These are phyloP conservation scores for Aegilops speltoides DNA, from an alignment of 176 grass and related monocot genomes.

Conservation along the genomic window DNA sequence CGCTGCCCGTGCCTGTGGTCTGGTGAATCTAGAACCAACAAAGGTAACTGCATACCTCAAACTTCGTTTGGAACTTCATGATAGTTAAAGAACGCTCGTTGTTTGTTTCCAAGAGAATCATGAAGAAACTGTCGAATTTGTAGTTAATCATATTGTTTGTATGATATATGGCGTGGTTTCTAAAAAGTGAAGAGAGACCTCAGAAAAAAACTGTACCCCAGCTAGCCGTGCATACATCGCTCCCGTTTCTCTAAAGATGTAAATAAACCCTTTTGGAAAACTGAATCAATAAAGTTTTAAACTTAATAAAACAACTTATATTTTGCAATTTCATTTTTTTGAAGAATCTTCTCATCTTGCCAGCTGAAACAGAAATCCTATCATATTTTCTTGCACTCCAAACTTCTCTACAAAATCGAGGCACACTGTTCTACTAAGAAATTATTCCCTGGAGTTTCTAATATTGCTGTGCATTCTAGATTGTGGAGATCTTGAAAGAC, in stretches of 20 bases:
- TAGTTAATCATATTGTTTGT: neutral
- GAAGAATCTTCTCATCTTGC: neutral
- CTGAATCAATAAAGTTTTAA: neutral
- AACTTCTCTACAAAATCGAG: neutral
- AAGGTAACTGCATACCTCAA: constrained; percentile 51
- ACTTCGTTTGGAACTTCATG: neutral
- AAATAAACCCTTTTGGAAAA: neutral
- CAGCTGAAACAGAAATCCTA: neutral
- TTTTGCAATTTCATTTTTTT: neutral
- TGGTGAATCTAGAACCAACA: constrained; percentile 94
- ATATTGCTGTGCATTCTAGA: constrained; percentile 42
- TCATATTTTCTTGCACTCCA: neutral
- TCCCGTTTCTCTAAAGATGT: neutral
- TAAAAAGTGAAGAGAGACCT: neutral
- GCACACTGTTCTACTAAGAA: neutral
- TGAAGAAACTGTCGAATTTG: neutral
- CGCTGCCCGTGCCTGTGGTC: constrained; percentile 96
- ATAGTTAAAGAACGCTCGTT: neutral
- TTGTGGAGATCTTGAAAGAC: constrained; percentile 94
- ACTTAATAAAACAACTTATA: neutral
- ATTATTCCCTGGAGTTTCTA: constrained; percentile 18
- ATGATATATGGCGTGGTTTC: neutral
- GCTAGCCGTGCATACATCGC: neutral
- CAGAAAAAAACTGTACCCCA: neutral
- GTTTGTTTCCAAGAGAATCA: neutral